A percentile compares a stretch with the other conserved stretches of the same genome.
These are phyloP conservation scores for Globisporangium okanoganense DNA, from an alignment of 352 stramenopile species.

Conservation along the genomic window DNA sequence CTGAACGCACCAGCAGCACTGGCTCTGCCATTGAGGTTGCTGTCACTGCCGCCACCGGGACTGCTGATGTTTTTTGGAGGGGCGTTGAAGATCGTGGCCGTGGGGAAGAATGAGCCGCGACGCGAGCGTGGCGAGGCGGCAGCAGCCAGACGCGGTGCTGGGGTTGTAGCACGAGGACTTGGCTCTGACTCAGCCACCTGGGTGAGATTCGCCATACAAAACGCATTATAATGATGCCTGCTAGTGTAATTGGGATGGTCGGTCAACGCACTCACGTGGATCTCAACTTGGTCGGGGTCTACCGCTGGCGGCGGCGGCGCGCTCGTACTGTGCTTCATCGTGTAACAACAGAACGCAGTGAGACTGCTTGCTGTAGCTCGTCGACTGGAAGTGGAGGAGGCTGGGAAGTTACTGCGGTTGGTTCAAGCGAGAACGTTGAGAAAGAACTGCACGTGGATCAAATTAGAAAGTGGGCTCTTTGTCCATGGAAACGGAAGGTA, in stretches of 20 bases:
- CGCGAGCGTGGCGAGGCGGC: neutral
- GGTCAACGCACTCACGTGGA: neutral
- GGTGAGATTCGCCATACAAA: no score
- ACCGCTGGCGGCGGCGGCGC: neutral
- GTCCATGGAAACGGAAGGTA: no score
- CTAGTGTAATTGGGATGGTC: no score
- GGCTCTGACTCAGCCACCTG: neutral
- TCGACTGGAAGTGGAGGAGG: neutral
- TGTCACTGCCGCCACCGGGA: neutral
- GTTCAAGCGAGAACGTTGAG: neutral
- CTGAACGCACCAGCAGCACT: no score
- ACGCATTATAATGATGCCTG: no score
- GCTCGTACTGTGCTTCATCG: neutral
- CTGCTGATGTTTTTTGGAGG: neutral
- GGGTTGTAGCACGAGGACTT: neutral
- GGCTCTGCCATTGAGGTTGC: neutral
- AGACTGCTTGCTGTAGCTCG: neutral
- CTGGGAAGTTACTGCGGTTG: neutral
- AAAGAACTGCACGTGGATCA: neutral
- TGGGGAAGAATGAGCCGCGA: constrained; percentile 6
- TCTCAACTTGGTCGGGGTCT: neutral
- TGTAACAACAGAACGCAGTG: neutral
- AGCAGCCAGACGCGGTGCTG: neutral
- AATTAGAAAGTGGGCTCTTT: neutral
- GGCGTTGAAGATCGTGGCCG: neutral